These are phyloP conservation scores for Conringia planisiliqua DNA, from an alignment of 345 rosid genomes.

Conservation along the genomic window DNA sequence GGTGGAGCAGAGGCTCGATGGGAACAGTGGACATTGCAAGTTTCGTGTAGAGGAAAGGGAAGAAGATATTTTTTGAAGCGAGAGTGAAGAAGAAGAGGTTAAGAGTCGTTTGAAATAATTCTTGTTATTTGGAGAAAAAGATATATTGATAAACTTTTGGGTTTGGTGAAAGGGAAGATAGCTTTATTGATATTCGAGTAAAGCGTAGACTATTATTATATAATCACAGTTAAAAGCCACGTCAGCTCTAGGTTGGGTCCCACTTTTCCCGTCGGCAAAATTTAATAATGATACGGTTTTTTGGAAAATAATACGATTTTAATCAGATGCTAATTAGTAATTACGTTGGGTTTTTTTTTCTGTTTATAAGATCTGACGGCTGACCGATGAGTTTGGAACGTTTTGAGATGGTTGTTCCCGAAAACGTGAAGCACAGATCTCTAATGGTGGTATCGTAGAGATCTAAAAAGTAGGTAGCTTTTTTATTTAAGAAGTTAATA, in stretches of 20 bases:
- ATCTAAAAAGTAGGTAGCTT: neutral
- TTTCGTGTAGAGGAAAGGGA: neutral
- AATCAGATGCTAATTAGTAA: neutral
- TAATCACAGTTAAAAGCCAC: neutral
- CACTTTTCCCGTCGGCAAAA: neutral
- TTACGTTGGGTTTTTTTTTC: neutral
- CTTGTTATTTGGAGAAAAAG: neutral
- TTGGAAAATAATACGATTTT: neutral
- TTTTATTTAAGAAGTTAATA: neutral
- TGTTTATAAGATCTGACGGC: neutral
- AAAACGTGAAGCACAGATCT: conserved; percentile 11
- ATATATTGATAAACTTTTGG: neutral
- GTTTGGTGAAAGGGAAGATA: neutral
- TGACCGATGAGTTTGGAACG: neutral
- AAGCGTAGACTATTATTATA: neutral
- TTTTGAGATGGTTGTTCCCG: neutral
- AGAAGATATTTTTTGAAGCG: neutral
- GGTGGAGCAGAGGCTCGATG: conserved; percentile 42
- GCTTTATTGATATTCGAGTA: conserved; percentile 20
- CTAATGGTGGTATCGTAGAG: neutral
- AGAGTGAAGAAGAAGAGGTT: conserved; percentile 21
- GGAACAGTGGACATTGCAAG: conserved; percentile 47
- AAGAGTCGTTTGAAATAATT: conserved; percentile 21
- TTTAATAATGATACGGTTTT: neutral
- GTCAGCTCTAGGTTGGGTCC: neutral